Evolutionary conservation across 306 rosid species (phyloP).

Genomic region (Vigna trinervia): DNA sequence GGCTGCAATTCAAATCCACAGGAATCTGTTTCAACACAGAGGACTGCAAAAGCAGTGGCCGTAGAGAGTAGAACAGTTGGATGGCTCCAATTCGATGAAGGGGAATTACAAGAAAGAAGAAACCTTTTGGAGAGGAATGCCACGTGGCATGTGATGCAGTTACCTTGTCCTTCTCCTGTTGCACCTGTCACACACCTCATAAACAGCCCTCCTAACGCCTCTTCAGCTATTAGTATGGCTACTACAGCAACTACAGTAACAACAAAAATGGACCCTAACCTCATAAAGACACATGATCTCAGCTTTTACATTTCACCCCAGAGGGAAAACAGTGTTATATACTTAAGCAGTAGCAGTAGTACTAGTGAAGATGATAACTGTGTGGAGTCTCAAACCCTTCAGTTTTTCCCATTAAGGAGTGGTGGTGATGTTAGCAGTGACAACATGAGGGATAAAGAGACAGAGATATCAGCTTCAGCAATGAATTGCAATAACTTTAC

Average conservation of each 20-base stretch:
- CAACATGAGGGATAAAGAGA: conserved; percentile 48
- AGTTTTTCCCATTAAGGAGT: conserved; percentile 79
- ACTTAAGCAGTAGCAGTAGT: conserved; percentile 35
- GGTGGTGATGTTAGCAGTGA: conserved; percentile 38
- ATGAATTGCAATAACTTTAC: conserved; percentile 43
- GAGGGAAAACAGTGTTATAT: conserved; percentile 38
- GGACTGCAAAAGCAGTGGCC: conserved; percentile 25
- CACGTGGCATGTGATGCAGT: conserved; percentile 85
- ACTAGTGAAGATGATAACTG: conserved; percentile 22
- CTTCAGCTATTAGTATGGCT: background rate
- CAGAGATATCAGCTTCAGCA: conserved; percentile 56
- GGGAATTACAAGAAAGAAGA: conserved; percentile 65
- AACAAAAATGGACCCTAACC: conserved; percentile 55
- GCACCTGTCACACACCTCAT: conserved; percentile 38
- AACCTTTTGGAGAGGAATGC: conserved; percentile 77
- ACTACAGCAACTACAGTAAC: conserved; percentile 38
- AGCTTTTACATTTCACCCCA: conserved; percentile 58
- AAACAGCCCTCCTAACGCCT: conserved; percentile 47
- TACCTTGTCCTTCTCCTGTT: conserved; percentile 48
- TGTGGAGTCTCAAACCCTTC: conserved; percentile 72
- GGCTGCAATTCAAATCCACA: conserved; percentile 43
- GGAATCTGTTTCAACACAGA: conserved; percentile 74
- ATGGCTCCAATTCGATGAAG: conserved; percentile 74
- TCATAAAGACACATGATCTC: conserved; percentile 57
- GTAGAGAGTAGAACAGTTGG: conserved; percentile 67